Evolutionary conservation across 1,284 basidiomycete species (phyloP).

Genomic region (Trichosporon asahii): DNA sequence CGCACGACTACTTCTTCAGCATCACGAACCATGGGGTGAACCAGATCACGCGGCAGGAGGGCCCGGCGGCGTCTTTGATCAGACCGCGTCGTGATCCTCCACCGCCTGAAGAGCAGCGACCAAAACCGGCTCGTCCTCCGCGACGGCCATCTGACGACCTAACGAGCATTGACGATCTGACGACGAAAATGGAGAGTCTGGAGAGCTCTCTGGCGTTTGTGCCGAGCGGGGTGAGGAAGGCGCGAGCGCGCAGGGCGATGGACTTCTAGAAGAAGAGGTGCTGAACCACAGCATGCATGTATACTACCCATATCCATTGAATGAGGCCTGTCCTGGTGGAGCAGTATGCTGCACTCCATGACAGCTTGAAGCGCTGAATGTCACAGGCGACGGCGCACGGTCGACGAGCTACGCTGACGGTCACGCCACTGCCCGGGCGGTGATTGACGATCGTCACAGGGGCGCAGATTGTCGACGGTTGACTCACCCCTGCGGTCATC

Average conservation of each 20-base stretch:
- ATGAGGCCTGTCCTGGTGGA: too few relatives aligned
- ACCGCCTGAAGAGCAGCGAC: not conserved
- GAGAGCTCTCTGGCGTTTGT: constrained; percentile 39
- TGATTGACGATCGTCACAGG: not conserved
- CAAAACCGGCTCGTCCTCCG: not conserved
- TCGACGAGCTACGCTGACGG: not conserved
- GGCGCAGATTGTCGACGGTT: not conserved
- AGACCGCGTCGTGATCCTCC: constrained; percentile 28
- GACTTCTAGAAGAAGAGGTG: not conserved
- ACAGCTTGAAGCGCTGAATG: too few relatives aligned
- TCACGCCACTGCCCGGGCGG: not conserved
- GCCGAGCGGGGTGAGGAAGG: constrained; percentile 23
- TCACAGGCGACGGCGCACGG: too few relatives aligned
- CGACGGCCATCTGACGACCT: constrained; percentile 25
- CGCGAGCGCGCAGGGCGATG: constrained; percentile 1
- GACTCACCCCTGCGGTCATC: not conserved
- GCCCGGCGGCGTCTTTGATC: constrained; percentile 39
- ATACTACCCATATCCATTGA: not conserved
- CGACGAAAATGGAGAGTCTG: constrained; percentile 25
- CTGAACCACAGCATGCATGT: not conserved
- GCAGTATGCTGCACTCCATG: too few relatives aligned
- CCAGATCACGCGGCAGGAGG: constrained; percentile 38
- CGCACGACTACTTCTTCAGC: constrained; percentile 80
- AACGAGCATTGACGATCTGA: constrained; percentile 33
- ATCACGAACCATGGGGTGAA: constrained; percentile 76